Conservation (phyloP, 805 yeast species). For the Candida vartiovaarae region DNA sequence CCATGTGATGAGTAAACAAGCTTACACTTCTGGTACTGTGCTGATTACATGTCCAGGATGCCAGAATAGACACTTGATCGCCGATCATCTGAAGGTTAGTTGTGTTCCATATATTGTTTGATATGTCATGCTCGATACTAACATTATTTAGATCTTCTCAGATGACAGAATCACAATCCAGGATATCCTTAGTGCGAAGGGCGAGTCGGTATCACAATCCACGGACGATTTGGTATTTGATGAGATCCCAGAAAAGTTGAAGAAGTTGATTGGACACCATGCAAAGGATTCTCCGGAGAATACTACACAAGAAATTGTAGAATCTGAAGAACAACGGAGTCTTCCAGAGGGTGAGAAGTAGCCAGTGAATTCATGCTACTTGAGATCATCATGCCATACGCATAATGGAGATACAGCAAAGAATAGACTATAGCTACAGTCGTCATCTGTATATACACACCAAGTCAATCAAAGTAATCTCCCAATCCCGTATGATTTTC, state of each 20-base stretch:
- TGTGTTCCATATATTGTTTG: background rate
- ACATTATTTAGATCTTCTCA: slow-evolving; percentile 52
- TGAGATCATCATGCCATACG: background rate
- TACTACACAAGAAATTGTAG: background rate
- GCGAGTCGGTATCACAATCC: slow-evolving; percentile 61
- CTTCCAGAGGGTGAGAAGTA: slow-evolving; percentile 3
- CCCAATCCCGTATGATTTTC: slow-evolving; percentile 35
- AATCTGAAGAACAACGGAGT: background rate
- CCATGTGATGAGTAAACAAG: slow-evolving; percentile 89
- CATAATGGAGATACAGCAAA: background rate
- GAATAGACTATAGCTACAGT: background rate
- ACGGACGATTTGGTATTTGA: slow-evolving; percentile 66
- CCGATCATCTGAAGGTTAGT: slow-evolving; percentile 66
- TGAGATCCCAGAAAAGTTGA: slow-evolving; percentile 54
- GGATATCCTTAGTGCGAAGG: slow-evolving; percentile 68
- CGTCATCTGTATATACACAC: background rate
- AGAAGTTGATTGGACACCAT: slow-evolving; percentile 48
- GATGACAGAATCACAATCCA: slow-evolving; percentile 73
- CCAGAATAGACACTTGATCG: slow-evolving; percentile 79
- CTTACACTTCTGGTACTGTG: slow-evolving; percentile 81
- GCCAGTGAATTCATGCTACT: background rate
- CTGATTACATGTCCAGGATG: slow-evolving; percentile 91
- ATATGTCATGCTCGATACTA: slow-evolving; percentile 16
- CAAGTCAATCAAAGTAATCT: slow-evolving; percentile 7
- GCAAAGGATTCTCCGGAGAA: slow-evolving; percentile 63